Evolutionary conservation across 192 early-diverging fungal species (phyloP).

Genomic region (Lobosporangium transversale): DNA sequence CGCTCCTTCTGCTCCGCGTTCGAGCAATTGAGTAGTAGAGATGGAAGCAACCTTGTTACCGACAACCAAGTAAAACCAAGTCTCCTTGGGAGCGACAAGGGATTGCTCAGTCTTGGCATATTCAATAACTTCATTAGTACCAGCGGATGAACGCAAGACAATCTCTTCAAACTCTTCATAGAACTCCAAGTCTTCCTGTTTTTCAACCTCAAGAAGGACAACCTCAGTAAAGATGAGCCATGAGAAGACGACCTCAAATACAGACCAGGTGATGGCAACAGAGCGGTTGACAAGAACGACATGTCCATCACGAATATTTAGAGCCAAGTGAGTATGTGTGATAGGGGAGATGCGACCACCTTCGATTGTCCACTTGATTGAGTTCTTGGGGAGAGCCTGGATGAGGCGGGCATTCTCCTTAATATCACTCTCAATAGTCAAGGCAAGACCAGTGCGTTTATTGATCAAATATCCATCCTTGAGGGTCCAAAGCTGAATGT

Average conservation of each 20-base stretch:
- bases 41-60: constrained; percentile 42
- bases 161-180: constrained; percentile 50
- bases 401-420: constrained; percentile 28
- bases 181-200: constrained; percentile 32
- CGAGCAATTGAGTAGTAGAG: constrained; percentile 17
- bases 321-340: constrained; percentile 28
- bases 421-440: constrained; percentile 35
- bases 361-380: constrained; percentile 45
- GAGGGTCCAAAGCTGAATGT: constrained; percentile 51
- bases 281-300: constrained; percentile 44
- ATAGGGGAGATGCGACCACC: constrained; percentile 40
- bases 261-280: constrained; percentile 23
- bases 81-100: constrained; percentile 25
- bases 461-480: constrained; percentile 52
- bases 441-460: constrained; percentile 49
- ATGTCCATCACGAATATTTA: constrained; percentile 39
- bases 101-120: constrained; percentile 39
- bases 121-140: constrained; percentile 26
- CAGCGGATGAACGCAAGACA: constrained; percentile 37
- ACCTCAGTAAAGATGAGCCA: constrained; percentile 44
- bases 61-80: constrained; percentile 47
- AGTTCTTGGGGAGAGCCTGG: constrained; percentile 39
- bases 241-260: constrained; percentile 31
- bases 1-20: constrained; percentile 31
- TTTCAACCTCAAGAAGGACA: constrained; percentile 21